These are phyloP conservation scores for Guyanaporus albipodus DNA, from an alignment of 768 basidiomycete genomes.

Conservation along the genomic window DNA sequence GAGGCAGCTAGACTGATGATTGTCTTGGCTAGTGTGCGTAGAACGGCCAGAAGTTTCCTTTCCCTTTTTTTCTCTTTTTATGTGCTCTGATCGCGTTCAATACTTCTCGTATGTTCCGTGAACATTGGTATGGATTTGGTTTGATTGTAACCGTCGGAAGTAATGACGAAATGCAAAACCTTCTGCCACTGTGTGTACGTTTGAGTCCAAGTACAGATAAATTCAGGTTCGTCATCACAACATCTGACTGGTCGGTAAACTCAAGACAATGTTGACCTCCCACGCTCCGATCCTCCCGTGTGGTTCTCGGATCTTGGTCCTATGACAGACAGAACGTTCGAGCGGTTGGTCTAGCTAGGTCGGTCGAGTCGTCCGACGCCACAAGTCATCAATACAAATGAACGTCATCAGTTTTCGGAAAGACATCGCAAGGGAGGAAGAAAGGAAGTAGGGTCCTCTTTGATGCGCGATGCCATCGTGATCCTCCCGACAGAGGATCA, in stretches of 20 bases:
- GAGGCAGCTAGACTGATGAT: neutral
- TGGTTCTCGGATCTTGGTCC: neutral
- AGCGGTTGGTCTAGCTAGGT: neutral
- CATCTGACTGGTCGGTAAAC: neutral
- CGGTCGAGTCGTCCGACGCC: too few relatives aligned
- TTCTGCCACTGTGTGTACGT: slow-evolving; percentile 15
- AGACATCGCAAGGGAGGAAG: neutral
- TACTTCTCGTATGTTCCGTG: slow-evolving; percentile 8
- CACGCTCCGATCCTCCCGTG: neutral
- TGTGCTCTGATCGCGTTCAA: slow-evolving; percentile 18
- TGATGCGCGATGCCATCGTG: neutral
- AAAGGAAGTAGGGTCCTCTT: neutral
- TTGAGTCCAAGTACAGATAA: slow-evolving; percentile 19
- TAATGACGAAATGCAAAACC: slow-evolving; percentile 17
- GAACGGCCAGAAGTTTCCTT: neutral
- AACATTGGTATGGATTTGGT: slow-evolving; percentile 21
- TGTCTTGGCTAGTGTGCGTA: neutral
- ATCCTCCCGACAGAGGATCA: neutral
- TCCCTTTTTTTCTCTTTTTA: slow-evolving; percentile 1
- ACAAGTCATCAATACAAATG: neutral
- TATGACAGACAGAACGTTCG: neutral
- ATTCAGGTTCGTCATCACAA: slow-evolving; percentile 23
- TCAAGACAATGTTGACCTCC: neutral
- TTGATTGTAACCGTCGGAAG: slow-evolving; percentile 18
- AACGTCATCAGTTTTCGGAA: neutral